phyloP scores from a whole-genome alignment of 441 rosid genomes.

The Brassica balearica region DNA sequence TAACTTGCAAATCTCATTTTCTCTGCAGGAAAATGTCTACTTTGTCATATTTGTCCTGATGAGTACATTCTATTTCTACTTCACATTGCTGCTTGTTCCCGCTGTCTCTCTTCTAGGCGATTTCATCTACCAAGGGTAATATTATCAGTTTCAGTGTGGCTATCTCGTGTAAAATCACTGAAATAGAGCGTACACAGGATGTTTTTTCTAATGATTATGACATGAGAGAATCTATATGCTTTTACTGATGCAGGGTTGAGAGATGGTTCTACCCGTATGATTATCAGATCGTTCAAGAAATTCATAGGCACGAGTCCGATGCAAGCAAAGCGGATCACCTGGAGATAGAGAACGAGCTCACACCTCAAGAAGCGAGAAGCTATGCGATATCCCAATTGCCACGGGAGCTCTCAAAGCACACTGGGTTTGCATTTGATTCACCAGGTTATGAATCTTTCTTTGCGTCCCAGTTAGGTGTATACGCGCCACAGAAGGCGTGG shows the following conservation, averaged over 20 bases:
- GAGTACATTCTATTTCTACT: constrained; percentile 92
- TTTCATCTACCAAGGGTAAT: constrained; percentile 90
- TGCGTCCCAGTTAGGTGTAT: constrained; percentile 82
- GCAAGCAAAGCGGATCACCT: constrained; percentile 57
- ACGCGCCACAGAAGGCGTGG: constrained; percentile 96
- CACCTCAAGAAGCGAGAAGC: constrained; percentile 85
- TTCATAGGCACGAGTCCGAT: constrained; percentile 75
- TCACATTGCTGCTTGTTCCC: constrained; percentile 82
- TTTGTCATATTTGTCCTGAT: constrained; percentile 86
- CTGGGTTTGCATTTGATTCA: constrained; percentile 97
- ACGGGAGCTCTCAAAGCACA: constrained; percentile 86
- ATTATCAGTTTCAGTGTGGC: neutral
- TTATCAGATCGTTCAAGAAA: constrained; percentile 94
- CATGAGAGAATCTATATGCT: constrained; percentile 5
- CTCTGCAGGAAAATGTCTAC: constrained; percentile 79
- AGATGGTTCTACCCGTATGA: constrained; percentile 96
- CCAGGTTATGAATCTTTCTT: constrained; percentile 98
- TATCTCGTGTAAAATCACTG: neutral
- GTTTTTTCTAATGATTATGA: neutral
- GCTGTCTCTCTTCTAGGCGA: constrained; percentile 86
- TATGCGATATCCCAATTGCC: constrained; percentile 90
- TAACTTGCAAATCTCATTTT: constrained; percentile 15
- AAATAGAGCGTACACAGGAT: neutral
- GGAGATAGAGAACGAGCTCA: constrained; percentile 67
- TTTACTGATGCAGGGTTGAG: constrained; percentile 61